Evolutionary conservation across 1,139 yeast species (phyloP).

Genomic region (Pichia sp.): DNA sequence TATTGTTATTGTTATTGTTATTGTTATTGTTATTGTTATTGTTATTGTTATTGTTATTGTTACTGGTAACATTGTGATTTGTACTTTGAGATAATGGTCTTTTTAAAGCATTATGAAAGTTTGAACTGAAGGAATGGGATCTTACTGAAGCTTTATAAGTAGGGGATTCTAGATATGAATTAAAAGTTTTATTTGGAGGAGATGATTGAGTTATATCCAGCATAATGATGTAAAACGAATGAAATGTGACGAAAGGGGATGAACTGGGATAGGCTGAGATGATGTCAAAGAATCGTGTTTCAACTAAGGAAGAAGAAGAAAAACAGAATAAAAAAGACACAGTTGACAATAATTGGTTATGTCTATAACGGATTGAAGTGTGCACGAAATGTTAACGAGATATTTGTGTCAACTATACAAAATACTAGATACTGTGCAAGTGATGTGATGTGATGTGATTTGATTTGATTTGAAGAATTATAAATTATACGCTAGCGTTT

Average conservation of each 20-base stretch:
- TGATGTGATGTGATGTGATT: background rate
- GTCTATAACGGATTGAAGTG: too few relatives aligned
- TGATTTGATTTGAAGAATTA: background rate
- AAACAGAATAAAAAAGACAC: too few relatives aligned
- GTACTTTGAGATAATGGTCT: conserved; percentile 3
- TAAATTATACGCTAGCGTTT: background rate
- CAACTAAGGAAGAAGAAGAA: too few relatives aligned
- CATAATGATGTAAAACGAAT: background rate
- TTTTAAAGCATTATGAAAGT: conserved; percentile 3
- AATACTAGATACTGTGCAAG: too few relatives aligned
- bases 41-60: background rate
- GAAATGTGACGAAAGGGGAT: background rate
- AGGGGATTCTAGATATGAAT: conserved; percentile 4
- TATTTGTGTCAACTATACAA: too few relatives aligned
- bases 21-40: background rate
- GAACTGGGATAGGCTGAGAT: background rate
- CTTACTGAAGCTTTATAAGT: conserved; percentile 3
- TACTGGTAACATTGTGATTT: background rate
- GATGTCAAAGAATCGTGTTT: background rate
- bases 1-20: background rate
- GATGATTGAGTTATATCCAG: conserved; percentile 5
- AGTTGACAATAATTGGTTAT: too few relatives aligned
- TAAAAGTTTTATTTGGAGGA: background rate
- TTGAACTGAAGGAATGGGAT: conserved; percentile 1
- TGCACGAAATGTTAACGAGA: too few relatives aligned